Evolutionary conservation across 768 basidiomycete species (phyloP).

Genomic region (Lactarius pseudohatsudake): DNA sequence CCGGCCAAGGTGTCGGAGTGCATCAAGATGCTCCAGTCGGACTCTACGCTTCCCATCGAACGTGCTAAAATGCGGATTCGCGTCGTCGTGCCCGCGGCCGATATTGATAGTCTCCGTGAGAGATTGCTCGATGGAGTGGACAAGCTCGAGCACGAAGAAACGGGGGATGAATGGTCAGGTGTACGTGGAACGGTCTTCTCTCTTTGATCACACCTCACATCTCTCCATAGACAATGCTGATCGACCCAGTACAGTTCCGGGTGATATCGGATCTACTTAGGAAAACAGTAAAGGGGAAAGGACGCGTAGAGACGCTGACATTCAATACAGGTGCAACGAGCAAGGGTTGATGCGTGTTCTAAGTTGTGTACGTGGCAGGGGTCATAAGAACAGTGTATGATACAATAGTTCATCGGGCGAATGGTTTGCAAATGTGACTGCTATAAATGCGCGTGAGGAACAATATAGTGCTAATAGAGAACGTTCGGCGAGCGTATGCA

Average conservation of each 20-base stretch:
- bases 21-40: conserved; percentile 77
- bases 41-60: conserved; percentile 88
- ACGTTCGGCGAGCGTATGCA: conserved; percentile 20
- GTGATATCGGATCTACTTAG: conserved; percentile 86
- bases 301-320: conserved; percentile 79
- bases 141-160: conserved; percentile 81
- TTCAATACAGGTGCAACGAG: conserved; percentile 55
- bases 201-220: not conserved
- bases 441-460: conserved; percentile 20
- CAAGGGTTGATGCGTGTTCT: conserved; percentile 8
- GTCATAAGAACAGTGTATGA: conserved; percentile 10
- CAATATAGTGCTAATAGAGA: conserved; percentile 23
- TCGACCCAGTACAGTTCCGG: conserved; percentile 91
- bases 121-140: conserved; percentile 73
- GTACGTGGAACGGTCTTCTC: conserved; percentile 48
- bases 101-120: conserved; percentile 67
- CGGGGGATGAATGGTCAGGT: conserved; percentile 79
- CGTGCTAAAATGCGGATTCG: conserved; percentile 91
- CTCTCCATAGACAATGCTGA: conserved; percentile 70
- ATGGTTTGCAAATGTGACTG: conserved; percentile 15
- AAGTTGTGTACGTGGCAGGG: conserved; percentile 10
- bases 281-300: conserved; percentile 86
- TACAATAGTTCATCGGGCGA: not conserved
- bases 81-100: conserved; percentile 64
- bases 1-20: conserved; percentile 80